These are phyloP conservation scores for Xylaria hypoxylon DNA, from an alignment of 2,329 filamentous ascomycete genomes.

Conservation along the genomic window DNA sequence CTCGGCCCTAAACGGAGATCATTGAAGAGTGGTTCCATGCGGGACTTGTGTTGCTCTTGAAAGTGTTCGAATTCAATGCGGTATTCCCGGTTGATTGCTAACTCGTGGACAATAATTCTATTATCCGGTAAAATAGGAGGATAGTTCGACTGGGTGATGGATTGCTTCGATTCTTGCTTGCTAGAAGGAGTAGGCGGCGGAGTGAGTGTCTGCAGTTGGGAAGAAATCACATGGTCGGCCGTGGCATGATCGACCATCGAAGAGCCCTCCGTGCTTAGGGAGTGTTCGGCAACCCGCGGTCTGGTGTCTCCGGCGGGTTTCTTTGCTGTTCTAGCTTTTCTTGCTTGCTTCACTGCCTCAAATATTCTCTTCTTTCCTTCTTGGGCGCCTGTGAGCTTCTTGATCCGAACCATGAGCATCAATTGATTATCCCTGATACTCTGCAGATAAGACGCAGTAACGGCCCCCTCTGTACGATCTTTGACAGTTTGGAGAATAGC, in stretches of 20 bases:
- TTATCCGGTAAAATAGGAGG: conserved; percentile 76
- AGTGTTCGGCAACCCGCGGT: conserved; percentile 71
- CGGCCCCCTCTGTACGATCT: conserved; percentile 77
- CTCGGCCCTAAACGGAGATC: conserved; percentile 74
- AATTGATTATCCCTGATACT: conserved; percentile 86
- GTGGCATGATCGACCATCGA: conserved; percentile 56
- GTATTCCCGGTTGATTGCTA: conserved; percentile 83
- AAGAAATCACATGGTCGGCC: conserved; percentile 54
- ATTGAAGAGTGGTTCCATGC: conserved; percentile 63
- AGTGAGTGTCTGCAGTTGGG: conserved; percentile 63
- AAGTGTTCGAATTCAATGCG: conserved; percentile 73
- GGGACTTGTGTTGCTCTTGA: conserved; percentile 65
- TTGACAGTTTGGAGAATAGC: conserved; percentile 87
- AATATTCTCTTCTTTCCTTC: conserved; percentile 78
- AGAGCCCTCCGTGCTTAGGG: conserved; percentile 50
- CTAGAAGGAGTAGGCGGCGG: conserved; percentile 64
- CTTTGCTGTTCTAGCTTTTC: conserved; percentile 72
- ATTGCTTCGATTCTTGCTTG: conserved; percentile 55
- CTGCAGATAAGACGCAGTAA: conserved; percentile 80
- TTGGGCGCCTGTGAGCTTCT: conserved; percentile 78
- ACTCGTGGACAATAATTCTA: conserved; percentile 79
- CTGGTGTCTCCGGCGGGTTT: conserved; percentile 76
- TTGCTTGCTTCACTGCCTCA: conserved; percentile 78
- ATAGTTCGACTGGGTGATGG: conserved; percentile 55
- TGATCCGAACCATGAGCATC: conserved; percentile 82